Evolutionary conservation across 139 green algal species (phyloP), one percentile per base, ranked within the genome.

Genomic region (Coelastrella sp.): DNA sequence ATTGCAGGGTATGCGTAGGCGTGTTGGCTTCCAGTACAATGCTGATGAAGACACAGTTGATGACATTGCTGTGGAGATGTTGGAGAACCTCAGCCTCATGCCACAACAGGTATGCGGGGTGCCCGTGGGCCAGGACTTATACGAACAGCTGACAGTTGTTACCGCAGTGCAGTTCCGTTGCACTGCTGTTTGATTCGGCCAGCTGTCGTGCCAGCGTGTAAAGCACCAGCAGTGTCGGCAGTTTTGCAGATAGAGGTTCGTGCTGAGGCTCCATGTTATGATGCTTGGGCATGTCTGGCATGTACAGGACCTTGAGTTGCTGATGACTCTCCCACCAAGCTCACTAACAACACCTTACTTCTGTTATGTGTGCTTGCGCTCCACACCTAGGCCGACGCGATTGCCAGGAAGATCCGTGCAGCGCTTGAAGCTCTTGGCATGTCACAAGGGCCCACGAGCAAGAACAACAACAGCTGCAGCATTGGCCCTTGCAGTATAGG

Each of bases 41-140:
- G 73, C 97, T 80, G 86, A 91, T 5, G 90, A 90, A 47, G 98
- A 99, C 92, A 98, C 95, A 0, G 94, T 95, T 0, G 85, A 92
- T 13, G 94, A 91, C 47, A 96, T 99, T n/a, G 97, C 97, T 2
- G 82, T 78, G 16, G 98, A 99, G 92, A 99, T 99, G 98, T 95
- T 95, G 76, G 88, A 94, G 66, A 93, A 95, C 88, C 81, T 95
- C 22, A 92, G 85, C 7, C 81, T 95, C 23, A 92, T 75, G 73
- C 73, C 73, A 76, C 54, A 90, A 11, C 73, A 90, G 85, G 85
- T 90, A 19, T 57, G 81, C 7, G 61, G 61, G 32, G 32, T 47
- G 32, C 32, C 1, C 32, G 32, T 47, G 32, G 32, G 32, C 32
- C 32, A 47, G 32, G 32, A 47, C 32, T 47, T 47, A 47, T 2